A percentile compares a stretch with the other conserved stretches of the same genome.
These are phyloP conservation scores for Trypanosoma theileri DNA, from an alignment of 208 protist species.

Conservation along the genomic window DNA sequence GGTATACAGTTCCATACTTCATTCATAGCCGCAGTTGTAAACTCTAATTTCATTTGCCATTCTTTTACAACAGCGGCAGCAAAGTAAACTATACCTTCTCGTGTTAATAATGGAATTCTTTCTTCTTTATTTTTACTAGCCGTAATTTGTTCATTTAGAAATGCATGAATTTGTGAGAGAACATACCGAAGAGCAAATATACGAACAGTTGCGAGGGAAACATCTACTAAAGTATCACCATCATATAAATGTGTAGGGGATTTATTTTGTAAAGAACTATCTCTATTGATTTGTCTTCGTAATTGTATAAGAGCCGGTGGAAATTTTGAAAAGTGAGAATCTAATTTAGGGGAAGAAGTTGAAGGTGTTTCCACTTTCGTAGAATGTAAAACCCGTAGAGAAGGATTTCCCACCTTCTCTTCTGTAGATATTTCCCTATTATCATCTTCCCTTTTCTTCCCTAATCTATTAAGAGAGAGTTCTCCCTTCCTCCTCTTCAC, in stretches of 20 bases:
- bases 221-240: not conserved
- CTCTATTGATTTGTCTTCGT: not conserved
- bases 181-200: constrained; percentile 12
- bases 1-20: constrained; percentile 8
- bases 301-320: not conserved
- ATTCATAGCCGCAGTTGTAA: constrained; percentile 8
- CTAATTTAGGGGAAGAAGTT: too few species aligned
- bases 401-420: not conserved
- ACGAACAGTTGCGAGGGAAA: not conserved
- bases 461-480: not conserved
- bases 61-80: constrained; percentile 20
- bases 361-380: too few species aligned
- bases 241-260: not conserved
- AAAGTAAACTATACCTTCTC: constrained; percentile 14
- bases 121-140: not conserved
- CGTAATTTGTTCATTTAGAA: not conserved
- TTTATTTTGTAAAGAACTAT: not conserved
- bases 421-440: not conserved
- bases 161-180: not conserved
- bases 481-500: not conserved
- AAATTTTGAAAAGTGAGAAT: not conserved
- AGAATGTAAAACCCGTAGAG: too few species aligned
- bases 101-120: not conserved
- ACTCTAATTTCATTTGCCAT: constrained; percentile 9
- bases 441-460: too few species aligned